A percentile compares a stretch with the other conserved stretches of the same genome.
Conservation (phyloP, 345 rosid genomes). For the Euphorbia peplus region DNA sequence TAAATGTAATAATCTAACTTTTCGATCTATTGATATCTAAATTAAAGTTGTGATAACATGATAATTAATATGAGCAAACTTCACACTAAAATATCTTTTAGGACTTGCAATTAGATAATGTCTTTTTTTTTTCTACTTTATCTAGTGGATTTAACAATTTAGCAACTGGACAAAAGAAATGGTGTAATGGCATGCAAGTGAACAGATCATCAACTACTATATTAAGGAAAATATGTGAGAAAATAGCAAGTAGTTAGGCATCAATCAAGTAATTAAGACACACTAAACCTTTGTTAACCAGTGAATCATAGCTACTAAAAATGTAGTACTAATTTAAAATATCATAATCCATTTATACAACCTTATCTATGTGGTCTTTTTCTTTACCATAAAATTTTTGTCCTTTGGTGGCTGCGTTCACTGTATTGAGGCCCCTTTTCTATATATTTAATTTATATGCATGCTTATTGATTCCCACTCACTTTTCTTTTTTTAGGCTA, state of each 20-base stretch:
- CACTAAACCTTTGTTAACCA: not conserved
- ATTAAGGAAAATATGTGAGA: not conserved
- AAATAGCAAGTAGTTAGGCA: not conserved
- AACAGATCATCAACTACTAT: not conserved
- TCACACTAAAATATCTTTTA: not conserved
- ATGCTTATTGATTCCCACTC: not conserved
- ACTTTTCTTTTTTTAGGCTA: not conserved
- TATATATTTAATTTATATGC: no score
- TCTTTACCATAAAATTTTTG: not conserved
- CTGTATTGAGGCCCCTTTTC: constrained; percentile 3
- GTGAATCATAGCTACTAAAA: not conserved
- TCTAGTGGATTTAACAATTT: not conserved
- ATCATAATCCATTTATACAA: not conserved
- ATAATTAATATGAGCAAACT: no score
- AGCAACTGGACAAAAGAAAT: not conserved
- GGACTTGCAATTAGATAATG: not conserved
- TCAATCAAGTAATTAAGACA: not conserved
- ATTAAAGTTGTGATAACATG: no score
- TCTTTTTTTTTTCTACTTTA: not conserved
- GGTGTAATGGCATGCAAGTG: not conserved
- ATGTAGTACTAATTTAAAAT: not conserved
- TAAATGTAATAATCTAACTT: no score
- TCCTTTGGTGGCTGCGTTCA: constrained; percentile 16
- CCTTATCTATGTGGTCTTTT: not conserved
- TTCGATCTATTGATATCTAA: no score